Conservation (phyloP, 345 rosid genomes). For the Raphanus sativus region DNA sequence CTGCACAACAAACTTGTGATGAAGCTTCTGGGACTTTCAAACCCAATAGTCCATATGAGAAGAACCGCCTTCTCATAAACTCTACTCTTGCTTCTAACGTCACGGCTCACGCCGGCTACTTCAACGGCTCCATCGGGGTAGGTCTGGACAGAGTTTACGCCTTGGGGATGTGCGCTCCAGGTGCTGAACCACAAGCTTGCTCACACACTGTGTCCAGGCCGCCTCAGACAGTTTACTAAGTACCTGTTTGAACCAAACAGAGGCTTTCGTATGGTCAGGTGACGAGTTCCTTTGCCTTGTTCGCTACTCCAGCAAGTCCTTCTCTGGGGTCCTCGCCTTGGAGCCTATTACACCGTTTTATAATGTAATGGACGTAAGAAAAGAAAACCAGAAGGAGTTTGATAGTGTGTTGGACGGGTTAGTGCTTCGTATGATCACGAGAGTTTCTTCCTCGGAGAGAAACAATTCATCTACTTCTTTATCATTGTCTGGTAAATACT, state of each 20-base stretch:
- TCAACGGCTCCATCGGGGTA: conserved; percentile 4
- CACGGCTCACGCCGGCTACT: conserved; percentile 6
- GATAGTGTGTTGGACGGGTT: conserved; percentile 22
- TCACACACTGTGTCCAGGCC: conserved; percentile 22
- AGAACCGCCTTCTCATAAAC: conserved; percentile 29
- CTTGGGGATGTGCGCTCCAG: conserved; percentile 20
- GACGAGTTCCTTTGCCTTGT: conserved; percentile 33
- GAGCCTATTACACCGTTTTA: neutral
- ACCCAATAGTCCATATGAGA: conserved; percentile 32
- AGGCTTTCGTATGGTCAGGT: conserved; percentile 41
- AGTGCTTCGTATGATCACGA: neutral
- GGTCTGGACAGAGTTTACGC: neutral
- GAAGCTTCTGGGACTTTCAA: conserved; percentile 3
- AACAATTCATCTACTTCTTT: conserved; percentile 9
- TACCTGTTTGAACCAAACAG: conserved; percentile 33
- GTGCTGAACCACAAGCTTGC: conserved; percentile 20
- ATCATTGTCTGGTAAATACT: conserved; percentile 1
- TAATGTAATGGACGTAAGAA: neutral
- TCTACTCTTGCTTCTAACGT: conserved; percentile 19
- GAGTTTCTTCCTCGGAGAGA: conserved; percentile 6
- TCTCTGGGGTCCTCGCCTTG: neutral
- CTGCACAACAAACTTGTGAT: conserved; percentile 27
- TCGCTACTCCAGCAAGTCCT: conserved; percentile 42
- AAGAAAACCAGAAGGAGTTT: conserved; percentile 4
- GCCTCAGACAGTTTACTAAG: neutral